Conservation (phyloP, 2,329 filamentous ascomycete species). For the Calonectria ilicicola region DNA sequence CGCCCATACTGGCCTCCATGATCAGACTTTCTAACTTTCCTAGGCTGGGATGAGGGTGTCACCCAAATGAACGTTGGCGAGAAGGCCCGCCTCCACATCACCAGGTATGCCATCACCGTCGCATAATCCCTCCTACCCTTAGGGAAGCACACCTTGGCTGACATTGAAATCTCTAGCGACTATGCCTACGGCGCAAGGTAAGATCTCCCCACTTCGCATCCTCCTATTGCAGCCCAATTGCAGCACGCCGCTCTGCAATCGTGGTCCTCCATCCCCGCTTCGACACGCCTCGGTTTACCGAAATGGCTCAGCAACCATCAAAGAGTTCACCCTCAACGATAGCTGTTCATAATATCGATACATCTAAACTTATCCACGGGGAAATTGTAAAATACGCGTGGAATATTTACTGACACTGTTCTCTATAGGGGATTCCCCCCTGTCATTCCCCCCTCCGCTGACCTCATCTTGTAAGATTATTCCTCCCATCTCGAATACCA, state of each 20-base stretch:
- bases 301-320: not conserved
- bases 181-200: slow-evolving; percentile 74
- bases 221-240: slow-evolving; percentile 17
- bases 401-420: slow-evolving; percentile 25
- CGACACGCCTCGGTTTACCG: not conserved
- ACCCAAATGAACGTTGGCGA: slow-evolving; percentile 89
- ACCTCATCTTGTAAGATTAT: slow-evolving; percentile 81
- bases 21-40: not conserved
- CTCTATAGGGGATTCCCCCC: slow-evolving; percentile 79
- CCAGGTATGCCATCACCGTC: slow-evolving; percentile 49
- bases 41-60: slow-evolving; percentile 90
- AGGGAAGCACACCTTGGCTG: slow-evolving; percentile 18
- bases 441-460: slow-evolving; percentile 80
- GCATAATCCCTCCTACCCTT: not conserved
- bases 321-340: not conserved
- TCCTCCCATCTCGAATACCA: not conserved
- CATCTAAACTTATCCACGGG: too few species aligned
- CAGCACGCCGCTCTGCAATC: slow-evolving; percentile 60
- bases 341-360: not conserved
- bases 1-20: slow-evolving; percentile 27
- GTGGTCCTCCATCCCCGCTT: not conserved
- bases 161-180: slow-evolving; percentile 58
- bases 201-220: slow-evolving; percentile 42
- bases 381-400: not conserved
- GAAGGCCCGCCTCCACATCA: slow-evolving; percentile 87